Evolutionary conservation across 768 basidiomycete species (phyloP).

Genomic region (Rhodotorula sphaerocarpa): DNA sequence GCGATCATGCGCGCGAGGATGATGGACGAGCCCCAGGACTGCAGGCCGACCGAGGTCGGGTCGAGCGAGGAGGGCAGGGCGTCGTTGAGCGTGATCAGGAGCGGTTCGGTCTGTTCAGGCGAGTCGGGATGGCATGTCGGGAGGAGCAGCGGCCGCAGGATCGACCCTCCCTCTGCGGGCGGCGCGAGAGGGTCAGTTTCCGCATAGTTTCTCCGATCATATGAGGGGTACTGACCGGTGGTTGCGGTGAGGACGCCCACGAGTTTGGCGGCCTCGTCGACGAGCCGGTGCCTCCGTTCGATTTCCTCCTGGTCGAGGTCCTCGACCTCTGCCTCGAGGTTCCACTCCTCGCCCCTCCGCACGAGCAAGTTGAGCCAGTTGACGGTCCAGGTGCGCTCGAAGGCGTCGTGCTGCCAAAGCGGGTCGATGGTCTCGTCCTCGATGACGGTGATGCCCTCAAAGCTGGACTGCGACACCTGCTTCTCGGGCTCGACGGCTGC

Average conservation of each 20-base stretch:
- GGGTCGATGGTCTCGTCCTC: slow-evolving; percentile 19
- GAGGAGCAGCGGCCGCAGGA: slow-evolving; percentile 27
- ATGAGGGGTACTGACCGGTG: slow-evolving; percentile 21
- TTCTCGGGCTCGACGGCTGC: no score
- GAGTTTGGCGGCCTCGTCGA: slow-evolving; percentile 22
- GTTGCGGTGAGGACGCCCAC: slow-evolving; percentile 19
- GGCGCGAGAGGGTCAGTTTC: no score
- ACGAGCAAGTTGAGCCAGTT: slow-evolving; percentile 24
- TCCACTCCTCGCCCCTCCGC: slow-evolving; percentile 19
- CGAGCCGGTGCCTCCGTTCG: slow-evolving; percentile 6
- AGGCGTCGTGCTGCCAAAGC: slow-evolving; percentile 23
- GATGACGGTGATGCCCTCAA: background rate
- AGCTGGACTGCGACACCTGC: no score
- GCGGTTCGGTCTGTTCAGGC: slow-evolving; percentile 18
- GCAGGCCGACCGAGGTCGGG: slow-evolving; percentile 53
- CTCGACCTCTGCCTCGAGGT: slow-evolving; percentile 2
- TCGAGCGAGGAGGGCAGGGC: slow-evolving; percentile 59
- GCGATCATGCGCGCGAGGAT: slow-evolving; percentile 61
- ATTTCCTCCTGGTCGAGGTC: slow-evolving; percentile 4
- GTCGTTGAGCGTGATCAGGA: slow-evolving; percentile 52
- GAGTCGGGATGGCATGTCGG: slow-evolving; percentile 27
- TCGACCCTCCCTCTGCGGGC: slow-evolving; percentile 21
- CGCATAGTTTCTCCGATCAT: no score
- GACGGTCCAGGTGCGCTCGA: slow-evolving; percentile 22
- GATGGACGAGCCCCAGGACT: slow-evolving; percentile 76